phyloP scores from a whole-genome alignment of 345 rosid species.

The Dipteronia sinensis region DNA sequence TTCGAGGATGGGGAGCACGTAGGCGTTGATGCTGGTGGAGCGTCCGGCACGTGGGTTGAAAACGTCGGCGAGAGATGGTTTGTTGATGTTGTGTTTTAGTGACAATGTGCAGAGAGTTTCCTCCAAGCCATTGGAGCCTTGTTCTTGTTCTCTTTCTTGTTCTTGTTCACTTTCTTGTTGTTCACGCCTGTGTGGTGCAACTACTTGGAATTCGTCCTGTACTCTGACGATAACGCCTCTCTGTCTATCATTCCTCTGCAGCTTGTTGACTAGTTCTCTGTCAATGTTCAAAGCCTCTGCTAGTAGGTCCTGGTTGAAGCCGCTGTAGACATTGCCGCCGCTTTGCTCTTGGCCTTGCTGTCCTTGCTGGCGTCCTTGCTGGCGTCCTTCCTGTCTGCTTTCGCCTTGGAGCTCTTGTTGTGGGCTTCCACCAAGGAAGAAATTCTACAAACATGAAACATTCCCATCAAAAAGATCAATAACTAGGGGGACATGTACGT shows the following conservation, averaged over 20 bases:
- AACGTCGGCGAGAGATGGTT: slow-evolving; percentile 51
- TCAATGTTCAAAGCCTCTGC: slow-evolving; percentile 51
- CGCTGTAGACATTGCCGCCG: slow-evolving; percentile 43
- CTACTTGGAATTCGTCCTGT: slow-evolving; percentile 36
- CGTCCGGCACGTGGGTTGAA: slow-evolving; percentile 71
- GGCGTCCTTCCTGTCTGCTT: no score
- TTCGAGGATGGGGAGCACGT: slow-evolving; percentile 54
- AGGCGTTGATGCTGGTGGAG: slow-evolving; percentile 53
- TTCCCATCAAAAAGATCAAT: background rate
- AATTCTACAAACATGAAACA: slow-evolving; percentile 31
- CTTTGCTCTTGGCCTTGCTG: background rate
- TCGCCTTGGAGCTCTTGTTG: slow-evolving; percentile 18
- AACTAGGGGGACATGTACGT: no score
- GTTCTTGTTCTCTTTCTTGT: slow-evolving; percentile 5
- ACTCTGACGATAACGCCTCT: slow-evolving; percentile 61
- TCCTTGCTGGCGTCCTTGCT: no score
- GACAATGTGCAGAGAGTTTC: slow-evolving; percentile 59
- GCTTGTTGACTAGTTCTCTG: slow-evolving; percentile 41
- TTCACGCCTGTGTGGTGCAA: slow-evolving; percentile 21
- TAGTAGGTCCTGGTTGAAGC: slow-evolving; percentile 39
- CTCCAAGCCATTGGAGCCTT: slow-evolving; percentile 48
- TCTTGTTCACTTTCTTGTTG: background rate
- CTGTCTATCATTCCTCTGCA: slow-evolving; percentile 40
- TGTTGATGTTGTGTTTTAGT: slow-evolving; percentile 45
- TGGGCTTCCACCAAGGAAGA: slow-evolving; percentile 57